phyloP scores from a whole-genome alignment of 1,139 yeast species.

The Fermentozyma sake region DNA sequence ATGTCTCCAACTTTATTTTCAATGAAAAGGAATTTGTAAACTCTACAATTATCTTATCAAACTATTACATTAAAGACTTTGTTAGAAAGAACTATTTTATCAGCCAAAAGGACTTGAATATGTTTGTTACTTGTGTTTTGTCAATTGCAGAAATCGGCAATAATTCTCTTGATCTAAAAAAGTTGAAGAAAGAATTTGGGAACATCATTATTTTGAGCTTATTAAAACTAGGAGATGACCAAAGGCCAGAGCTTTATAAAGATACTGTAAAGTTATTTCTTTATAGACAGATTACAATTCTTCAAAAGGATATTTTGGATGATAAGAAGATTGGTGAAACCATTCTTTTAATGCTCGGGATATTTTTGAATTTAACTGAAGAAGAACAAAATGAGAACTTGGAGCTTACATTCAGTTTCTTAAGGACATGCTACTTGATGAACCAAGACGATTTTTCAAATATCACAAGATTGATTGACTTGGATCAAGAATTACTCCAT shows the following conservation, averaged over 20 bases:
- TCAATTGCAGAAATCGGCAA: conserved; percentile 28
- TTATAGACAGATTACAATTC: conserved; percentile 41
- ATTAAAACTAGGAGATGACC: conserved; percentile 16
- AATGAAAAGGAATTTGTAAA: conserved; percentile 31
- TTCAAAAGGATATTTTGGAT: conserved; percentile 28
- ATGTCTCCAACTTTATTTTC: conserved; percentile 31
- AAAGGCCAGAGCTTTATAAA: conserved; percentile 10
- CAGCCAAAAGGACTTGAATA: conserved; percentile 20
- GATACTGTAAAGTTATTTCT: conserved; percentile 29
- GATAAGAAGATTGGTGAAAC: conserved; percentile 28
- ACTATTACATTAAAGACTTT: conserved; percentile 16
- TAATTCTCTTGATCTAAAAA: conserved; percentile 9
- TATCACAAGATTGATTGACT: conserved; percentile 14
- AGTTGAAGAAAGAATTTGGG: conserved; percentile 25
- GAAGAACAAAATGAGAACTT: conserved; percentile 13
- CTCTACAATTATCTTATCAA: conserved; percentile 22
- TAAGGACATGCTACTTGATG: conserved; percentile 34
- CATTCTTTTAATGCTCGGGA: conserved; percentile 29
- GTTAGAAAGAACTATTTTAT: conserved; percentile 19
- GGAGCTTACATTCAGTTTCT: conserved; percentile 32
- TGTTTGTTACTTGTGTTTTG: conserved; percentile 26
- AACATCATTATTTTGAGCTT: conserved; percentile 24
- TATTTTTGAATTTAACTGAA: conserved; percentile 17
- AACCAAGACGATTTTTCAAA: conserved; percentile 22
- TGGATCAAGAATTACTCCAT: conserved; percentile 13